Conservation (phyloP, 805 yeast genomes). For the Starmerella apis region DNA sequence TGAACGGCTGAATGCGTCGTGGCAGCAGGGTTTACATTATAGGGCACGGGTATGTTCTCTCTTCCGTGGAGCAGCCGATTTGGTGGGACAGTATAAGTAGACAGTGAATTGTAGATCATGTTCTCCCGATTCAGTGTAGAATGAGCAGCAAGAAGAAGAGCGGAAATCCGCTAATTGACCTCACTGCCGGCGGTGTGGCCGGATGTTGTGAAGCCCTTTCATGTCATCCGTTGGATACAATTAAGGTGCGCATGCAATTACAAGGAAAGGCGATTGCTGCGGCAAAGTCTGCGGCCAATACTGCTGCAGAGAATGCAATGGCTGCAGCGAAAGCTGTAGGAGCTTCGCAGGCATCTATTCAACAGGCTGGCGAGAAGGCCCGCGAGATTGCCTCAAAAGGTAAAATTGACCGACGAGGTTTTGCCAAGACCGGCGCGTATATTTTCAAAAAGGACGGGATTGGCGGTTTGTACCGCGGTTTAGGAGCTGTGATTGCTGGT, state of each 20-base stretch:
- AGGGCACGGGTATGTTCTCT: neutral
- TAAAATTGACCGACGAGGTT: conserved; percentile 56
- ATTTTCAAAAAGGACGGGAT: conserved; percentile 74
- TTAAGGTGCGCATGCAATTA: conserved; percentile 94
- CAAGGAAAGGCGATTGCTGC: conserved; percentile 46
- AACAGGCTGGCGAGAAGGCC: conserved; percentile 19
- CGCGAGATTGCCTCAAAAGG: conserved; percentile 34
- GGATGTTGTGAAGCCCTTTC: conserved; percentile 95
- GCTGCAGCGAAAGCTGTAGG: conserved; percentile 17
- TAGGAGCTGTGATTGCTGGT: conserved; percentile 95
- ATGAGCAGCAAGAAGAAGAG: conserved; percentile 23
- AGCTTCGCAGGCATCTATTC: conserved; percentile 12
- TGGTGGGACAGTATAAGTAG: conserved; percentile 1
- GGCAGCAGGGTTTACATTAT: conserved; percentile 1
- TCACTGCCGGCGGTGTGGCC: conserved; percentile 90
- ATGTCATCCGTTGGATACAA: conserved; percentile 97
- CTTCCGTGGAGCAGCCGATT: neutral
- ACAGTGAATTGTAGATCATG: neutral
- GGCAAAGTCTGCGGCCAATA: conserved; percentile 15
- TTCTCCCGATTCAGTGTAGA: neutral
- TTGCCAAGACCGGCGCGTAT: conserved; percentile 65
- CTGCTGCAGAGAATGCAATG: conserved; percentile 21
- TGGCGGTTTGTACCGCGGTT: conserved; percentile 82
- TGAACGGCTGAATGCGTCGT: neutral
- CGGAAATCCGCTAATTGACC: conserved; percentile 28